Percentiles rank a stretch among this genome's conserved stretches.
Evolutionary conservation across 2,329 filamentous ascomycete species (phyloP).

Genomic region (Colletotrichum musae): DNA sequence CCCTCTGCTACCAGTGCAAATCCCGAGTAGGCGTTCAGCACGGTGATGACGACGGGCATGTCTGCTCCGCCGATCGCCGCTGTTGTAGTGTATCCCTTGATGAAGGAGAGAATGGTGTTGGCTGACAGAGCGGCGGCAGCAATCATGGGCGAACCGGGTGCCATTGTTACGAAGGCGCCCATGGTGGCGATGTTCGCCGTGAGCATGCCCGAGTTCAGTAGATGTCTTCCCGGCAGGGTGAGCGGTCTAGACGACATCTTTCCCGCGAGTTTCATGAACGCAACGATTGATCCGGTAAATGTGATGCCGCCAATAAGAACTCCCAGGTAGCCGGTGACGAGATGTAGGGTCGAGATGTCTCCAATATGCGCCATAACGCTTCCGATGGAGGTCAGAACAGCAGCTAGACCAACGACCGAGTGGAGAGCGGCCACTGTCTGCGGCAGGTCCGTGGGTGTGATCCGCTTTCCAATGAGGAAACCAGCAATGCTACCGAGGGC

Average conservation of each 20-base stretch:
- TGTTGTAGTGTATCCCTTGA: conserved; percentile 90
- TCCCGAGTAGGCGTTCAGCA: conserved; percentile 91
- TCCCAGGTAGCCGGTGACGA: conserved; percentile 88
- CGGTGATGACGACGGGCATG: conserved; percentile 93
- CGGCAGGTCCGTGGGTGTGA: conserved; percentile 89
- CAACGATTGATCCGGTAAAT: conserved; percentile 91
- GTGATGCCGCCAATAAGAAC: conserved; percentile 91
- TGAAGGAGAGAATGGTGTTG: conserved; percentile 83
- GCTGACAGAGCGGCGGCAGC: conserved; percentile 84
- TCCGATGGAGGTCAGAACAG: conserved; percentile 89
- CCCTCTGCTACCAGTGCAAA: conserved; percentile 93
- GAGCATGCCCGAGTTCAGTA: conserved; percentile 81
- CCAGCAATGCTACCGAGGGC: conserved; percentile 78
- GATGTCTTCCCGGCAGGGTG: conserved; percentile 79
- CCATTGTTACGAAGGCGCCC: conserved; percentile 86
- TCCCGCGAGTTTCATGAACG: conserved; percentile 88
- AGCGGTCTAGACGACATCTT: conserved; percentile 85
- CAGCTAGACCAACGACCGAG: conserved; percentile 90
- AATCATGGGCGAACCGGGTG: conserved; percentile 82
- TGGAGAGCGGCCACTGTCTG: conserved; percentile 92
- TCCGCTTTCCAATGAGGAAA: conserved; percentile 85
- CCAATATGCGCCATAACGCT: conserved; percentile 74
- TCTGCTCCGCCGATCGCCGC: conserved; percentile 93
- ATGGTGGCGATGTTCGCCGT: conserved; percentile 85
- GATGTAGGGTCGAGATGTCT: conserved; percentile 81